Evolutionary conservation across 257 asterid genomes (phyloP).

Genomic region (Solanum acaule): DNA sequence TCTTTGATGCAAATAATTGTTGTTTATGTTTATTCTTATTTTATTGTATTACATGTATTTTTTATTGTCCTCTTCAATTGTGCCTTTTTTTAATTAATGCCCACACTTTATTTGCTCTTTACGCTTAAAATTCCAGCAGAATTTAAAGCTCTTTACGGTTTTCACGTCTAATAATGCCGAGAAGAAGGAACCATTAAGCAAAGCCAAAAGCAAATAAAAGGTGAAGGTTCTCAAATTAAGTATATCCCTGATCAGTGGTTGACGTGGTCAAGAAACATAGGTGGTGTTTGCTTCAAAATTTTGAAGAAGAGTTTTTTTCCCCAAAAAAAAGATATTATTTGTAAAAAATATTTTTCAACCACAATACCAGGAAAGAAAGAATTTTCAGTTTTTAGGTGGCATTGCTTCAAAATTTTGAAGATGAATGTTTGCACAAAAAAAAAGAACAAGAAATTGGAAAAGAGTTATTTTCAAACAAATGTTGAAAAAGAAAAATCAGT

Average conservation of each 20-base stretch:
- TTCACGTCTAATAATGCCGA: background rate
- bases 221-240: background rate
- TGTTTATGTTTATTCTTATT: background rate
- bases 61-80: background rate
- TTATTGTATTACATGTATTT: background rate
- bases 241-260: background rate
- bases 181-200: background rate
- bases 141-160: background rate
- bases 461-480: background rate
- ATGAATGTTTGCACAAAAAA: background rate
- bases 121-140: background rate
- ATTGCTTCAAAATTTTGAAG: background rate
- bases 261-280: background rate
- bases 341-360: background rate
- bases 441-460: background rate
- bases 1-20: background rate
- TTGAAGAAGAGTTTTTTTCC: background rate
- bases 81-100: background rate
- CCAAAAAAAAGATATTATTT: background rate
- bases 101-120: background rate
- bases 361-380: background rate
- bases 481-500: background rate
- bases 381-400: background rate
- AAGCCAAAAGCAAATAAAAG: background rate
- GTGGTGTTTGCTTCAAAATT: background rate